Percentiles rank a stretch among this genome's conserved stretches.
Evolutionary conservation across 2,329 filamentous ascomycete species (phyloP).

Genomic region (Diaporthe vaccinii): DNA sequence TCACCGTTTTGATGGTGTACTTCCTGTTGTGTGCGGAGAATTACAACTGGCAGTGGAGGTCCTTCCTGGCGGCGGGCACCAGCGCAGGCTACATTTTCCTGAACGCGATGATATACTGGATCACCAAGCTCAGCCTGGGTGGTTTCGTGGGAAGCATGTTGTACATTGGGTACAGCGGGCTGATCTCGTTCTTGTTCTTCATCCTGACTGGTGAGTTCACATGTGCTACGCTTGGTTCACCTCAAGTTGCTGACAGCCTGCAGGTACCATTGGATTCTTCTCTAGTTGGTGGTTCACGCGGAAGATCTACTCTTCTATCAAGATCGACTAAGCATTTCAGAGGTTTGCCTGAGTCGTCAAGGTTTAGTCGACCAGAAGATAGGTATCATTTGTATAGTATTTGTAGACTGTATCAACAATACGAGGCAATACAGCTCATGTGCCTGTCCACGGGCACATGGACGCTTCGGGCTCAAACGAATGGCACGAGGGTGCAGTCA

Average conservation of each 20-base stretch:
- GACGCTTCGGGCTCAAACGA: slow-evolving; percentile 11
- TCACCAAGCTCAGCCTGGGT: slow-evolving; percentile 87
- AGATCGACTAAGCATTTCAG: slow-evolving; percentile 79
- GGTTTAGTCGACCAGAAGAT: neutral
- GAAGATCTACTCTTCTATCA: slow-evolving; percentile 97
- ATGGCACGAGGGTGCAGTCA: neutral
- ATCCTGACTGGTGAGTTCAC: slow-evolving; percentile 86
- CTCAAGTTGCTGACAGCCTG: slow-evolving; percentile 42
- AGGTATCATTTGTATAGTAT: slow-evolving; percentile 41
- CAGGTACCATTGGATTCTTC: slow-evolving; percentile 96
- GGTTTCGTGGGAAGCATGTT: slow-evolving; percentile 89
- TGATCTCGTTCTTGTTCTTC: slow-evolving; percentile 93
- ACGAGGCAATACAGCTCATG: neutral
- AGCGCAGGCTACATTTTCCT: slow-evolving; percentile 92
- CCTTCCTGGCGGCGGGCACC: slow-evolving; percentile 91
- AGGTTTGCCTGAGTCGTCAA: neutral
- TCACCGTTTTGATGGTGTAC: slow-evolving; percentile 95
- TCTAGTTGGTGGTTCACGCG: slow-evolving; percentile 94
- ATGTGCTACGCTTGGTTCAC: neutral
- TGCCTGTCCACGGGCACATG: neutral
- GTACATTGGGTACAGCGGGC: slow-evolving; percentile 91
- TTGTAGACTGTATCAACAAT: slow-evolving; percentile 39
- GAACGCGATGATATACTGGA: slow-evolving; percentile 91
- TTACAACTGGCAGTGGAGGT: slow-evolving; percentile 99
- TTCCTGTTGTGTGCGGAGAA: slow-evolving; percentile 97